Base-by-base conservation (phyloP, 371 early-diverging fungal species). In the Rhizopus delemar region DNA sequence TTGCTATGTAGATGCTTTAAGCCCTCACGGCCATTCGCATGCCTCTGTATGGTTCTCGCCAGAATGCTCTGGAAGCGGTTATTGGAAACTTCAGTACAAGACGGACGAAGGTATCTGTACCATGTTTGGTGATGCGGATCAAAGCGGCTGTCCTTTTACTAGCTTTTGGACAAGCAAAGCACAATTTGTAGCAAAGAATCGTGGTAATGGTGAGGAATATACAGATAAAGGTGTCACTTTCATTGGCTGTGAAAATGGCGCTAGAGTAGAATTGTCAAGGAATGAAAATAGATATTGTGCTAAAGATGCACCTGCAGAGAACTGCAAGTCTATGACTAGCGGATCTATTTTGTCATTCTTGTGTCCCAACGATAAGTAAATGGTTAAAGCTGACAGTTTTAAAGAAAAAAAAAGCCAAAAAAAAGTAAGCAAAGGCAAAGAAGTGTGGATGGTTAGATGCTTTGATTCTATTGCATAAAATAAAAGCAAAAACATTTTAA, bases 61-160 rank as follows among this genome's bases (percentile, higher is more conserved):
- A 32, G 12, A 29, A 50, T 50, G 50, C 33, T 50, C 50, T 32
- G 33, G 33, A 8, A 50, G 33, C 12, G 50, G 50, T 12, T 50
- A 33, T 2, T 50, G 50, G 50, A 50, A 33, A 32, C 29, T 50
- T 29, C 32, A 9, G 13, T 50, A 50, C 13, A 9, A 33, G 7
- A 50, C 50, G 3, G 50, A 50, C 32, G 2, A 9, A 12, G 50
- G 50, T 31, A 13, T 3, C 29, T 50, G 50, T 50, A 32, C n/a
- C 12, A 50, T 50, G 50, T 50, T 50, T 33, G 50, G 50, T 33
- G 50, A 50, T n/a, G n/a, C 5, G 0, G 31, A 29, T 29, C 33
- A 32, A 32, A 50, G 32, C 8, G 50, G 50, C 33, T 50, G 50
- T 50, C 50, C 50, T 5, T 50, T 50, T 32, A 15, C 50, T 33